Evolutionary conservation across 805 yeast genomes (phyloP), one percentile per base, ranked within the genome.

Genomic region (Nakazawaea wyomingensis): DNA sequence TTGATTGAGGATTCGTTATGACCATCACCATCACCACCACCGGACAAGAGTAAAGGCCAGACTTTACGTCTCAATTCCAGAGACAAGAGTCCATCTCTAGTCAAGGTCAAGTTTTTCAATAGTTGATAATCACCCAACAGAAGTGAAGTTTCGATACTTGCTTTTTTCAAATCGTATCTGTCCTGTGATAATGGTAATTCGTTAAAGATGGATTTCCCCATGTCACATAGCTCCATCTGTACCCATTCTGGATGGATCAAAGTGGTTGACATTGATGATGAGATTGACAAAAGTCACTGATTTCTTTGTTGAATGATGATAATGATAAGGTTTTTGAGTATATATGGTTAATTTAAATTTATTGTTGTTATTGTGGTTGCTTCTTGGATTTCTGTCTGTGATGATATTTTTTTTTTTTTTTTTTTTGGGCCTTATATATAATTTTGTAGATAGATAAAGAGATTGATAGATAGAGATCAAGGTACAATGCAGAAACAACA

Each of bases 41-140:
- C 31, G 5, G 13, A 28, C 6, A 28, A 9, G 13, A 79, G 53
- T 4, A 67, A 22, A 0, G 82, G 81, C 86, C 86, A 80, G 1
- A 68, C 60, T 33, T 64, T 54, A 2, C 58, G 29, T 36, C 85
- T 59, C 32, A 71, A 48, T 4, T 64, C 64, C 39, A 61, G 60
- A 48, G 54, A 60, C 5, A 79, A 53, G 14, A 77, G 54, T 0
- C 84, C 83, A 30, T 69, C 72, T 37, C 72, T 61, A 0, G 76
- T 64, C 21, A 68, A 55, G 45, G 74, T 65, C 33, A 66, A 61
- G 32, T 60, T 61, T 44, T 49, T 61, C 44, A 54, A 52, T 44
- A 53, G 52, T 34, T 50, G 50, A 4, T 45, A 47, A 50, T 60
- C 73, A 32, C 53, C 48, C 28, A 53, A 49, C 31, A 47, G 56